Evolutionary conservation across 768 basidiomycete genomes (phyloP).

Genomic region (Russula dissimulans): DNA sequence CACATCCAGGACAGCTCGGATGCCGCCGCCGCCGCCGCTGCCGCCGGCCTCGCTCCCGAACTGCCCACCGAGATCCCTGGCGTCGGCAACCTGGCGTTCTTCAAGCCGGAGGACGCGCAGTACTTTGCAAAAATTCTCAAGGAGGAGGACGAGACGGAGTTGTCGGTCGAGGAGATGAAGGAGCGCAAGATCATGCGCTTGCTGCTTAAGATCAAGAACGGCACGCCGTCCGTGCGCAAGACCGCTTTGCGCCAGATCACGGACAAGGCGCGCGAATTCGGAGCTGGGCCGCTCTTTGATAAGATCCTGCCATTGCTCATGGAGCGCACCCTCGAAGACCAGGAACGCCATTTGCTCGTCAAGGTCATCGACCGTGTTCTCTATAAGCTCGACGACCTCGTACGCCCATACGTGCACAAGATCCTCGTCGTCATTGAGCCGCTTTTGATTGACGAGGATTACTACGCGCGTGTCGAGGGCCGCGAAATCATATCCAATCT

Average conservation of each 20-base stretch:
- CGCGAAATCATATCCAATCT: conserved; percentile 99
- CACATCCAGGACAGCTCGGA: conserved; percentile 95
- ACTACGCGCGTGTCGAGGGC: conserved; percentile 93
- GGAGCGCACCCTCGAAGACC: conserved; percentile 96
- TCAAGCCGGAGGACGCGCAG: conserved; percentile 96
- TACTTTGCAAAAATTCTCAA: conserved; percentile 95
- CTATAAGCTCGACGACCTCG: conserved; percentile 98
- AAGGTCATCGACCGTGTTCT: conserved; percentile 98
- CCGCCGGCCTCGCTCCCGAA: conserved; percentile 87
- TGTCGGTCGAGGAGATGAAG: conserved; percentile 96
- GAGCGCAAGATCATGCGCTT: conserved; percentile 99
- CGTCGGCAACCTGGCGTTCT: conserved; percentile 93
- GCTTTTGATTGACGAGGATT: conserved; percentile 95
- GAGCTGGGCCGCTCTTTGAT: conserved; percentile 96
- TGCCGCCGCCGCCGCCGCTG: conserved; percentile 78
- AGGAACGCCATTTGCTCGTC: conserved; percentile 95
- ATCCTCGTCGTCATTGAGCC: conserved; percentile 99
- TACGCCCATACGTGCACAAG: conserved; percentile 98
- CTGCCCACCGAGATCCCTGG: conserved; percentile 96
- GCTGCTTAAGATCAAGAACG: conserved; percentile 97
- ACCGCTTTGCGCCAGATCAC: conserved; percentile 97
- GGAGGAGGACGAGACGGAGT: conserved; percentile 89
- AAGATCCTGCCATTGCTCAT: conserved; percentile 97
- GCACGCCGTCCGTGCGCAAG: conserved; percentile 96
- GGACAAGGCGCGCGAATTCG: conserved; percentile 97